Evolutionary conservation across 2,329 filamentous ascomycete genomes (phyloP), one percentile per base, ranked within the genome.

Genomic region (Alternaria dauci): DNA sequence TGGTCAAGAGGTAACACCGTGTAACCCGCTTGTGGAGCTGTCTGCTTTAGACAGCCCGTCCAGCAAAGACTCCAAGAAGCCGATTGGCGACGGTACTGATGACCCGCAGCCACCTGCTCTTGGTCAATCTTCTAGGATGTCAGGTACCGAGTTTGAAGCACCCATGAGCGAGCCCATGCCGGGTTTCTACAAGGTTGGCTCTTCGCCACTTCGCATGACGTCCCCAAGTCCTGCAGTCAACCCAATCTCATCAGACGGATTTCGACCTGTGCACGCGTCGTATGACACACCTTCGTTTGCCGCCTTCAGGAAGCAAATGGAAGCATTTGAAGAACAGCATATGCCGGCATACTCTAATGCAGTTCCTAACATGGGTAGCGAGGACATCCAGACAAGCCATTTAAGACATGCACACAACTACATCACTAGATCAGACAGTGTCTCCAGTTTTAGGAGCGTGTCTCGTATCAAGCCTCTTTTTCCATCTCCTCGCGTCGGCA

Each of bases 401-500:
- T 25, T 20, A 25, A 25, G 14, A 25, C 39, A 25, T 4, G 14
- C 1, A 14, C 8, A 11, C 39, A 8, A 25, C 6, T 25, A 25
- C 11, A 20, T 5, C 20, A 25, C 7, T 16, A 8, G 20, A 16
- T 42, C 20, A 20, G 12, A 12, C 14, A 42, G 20, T 25, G 14
- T 20, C 20, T 25, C 39, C 20, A 12, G 39, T 12, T 25, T 16
- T 25, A 9, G 20, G 14, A 25, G 39, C 14, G 12, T 5, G 2
- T 42, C 11, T 42, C 11, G 20, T 16, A 16, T 25, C 39, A 20
- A 28, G 26, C 52, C 28, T 14, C 52, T 68, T 0, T 67, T 66
- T 12, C 63, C 62, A 4, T 59, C 63, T 16, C 53, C 61, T 44
- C 46, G 28, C 9, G 38, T 71, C 9, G 52, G 44, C 12, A n/a